Percentiles rank a stretch among this genome's conserved stretches.
Conservation (phyloP, 371 early-diverging fungal species). For the Mucor piriformis region DNA sequence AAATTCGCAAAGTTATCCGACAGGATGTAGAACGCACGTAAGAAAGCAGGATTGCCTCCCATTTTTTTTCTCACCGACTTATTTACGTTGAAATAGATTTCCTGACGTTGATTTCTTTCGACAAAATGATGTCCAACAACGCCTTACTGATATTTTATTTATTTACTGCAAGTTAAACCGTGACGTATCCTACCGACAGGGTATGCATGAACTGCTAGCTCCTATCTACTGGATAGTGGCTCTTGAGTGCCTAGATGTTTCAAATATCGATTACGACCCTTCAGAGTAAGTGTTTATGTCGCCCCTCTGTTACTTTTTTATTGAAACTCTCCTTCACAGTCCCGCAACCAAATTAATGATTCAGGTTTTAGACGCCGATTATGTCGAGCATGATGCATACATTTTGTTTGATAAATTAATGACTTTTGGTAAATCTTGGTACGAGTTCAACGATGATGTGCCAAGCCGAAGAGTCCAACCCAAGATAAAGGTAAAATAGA, state of each 20-base stretch:
- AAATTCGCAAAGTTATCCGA: slow-evolving; percentile 80
- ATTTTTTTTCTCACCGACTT: neutral
- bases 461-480: slow-evolving; percentile 13
- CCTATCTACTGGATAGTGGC: slow-evolving; percentile 80
- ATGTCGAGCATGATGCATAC: slow-evolving; percentile 86
- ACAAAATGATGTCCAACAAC: slow-evolving; percentile 61
- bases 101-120: slow-evolving; percentile 88
- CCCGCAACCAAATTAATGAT: slow-evolving; percentile 34
- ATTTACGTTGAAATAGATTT: slow-evolving; percentile 55
- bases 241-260: slow-evolving; percentile 51
- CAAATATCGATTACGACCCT: slow-evolving; percentile 1
- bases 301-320: neutral
- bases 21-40: slow-evolving; percentile 94
- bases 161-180: slow-evolving; percentile 88
- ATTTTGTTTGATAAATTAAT: slow-evolving; percentile 83
- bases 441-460: slow-evolving; percentile 73
- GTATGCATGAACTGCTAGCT: slow-evolving; percentile 96
- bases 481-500: neutral
- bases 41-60: slow-evolving; percentile 4
- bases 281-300: slow-evolving; percentile 11
- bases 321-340: slow-evolving; percentile 14
- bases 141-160: slow-evolving; percentile 83
- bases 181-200: slow-evolving; percentile 92
- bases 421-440: slow-evolving; percentile 82
- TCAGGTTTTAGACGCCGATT: slow-evolving; percentile 47